Evolutionary conservation across 1,284 basidiomycete genomes (phyloP), one percentile per base, ranked within the genome.

Genomic region (Quambalaria eucalypti): DNA sequence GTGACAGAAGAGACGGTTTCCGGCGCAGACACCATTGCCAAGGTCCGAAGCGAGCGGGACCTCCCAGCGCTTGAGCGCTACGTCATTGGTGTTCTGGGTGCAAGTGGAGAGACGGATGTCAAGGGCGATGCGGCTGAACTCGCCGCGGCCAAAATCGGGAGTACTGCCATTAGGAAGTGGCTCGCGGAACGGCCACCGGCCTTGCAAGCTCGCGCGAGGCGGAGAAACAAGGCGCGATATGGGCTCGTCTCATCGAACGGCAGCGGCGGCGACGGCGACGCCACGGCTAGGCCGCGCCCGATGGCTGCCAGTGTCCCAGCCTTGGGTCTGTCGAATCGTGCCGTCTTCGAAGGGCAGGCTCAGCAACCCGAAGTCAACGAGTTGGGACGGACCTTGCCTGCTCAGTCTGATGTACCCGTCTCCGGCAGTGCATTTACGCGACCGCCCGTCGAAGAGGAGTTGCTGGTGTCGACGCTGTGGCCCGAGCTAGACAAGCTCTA

Each of bases 401-500:
- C 33, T 36, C 12, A 26, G 9, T 19, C 50, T 31, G 12, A 16
- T 25, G 7, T 25, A 25, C 14, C 40, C 28, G 29, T 56, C 44
- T n/a, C 55, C 23, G 16, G 31, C 31, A 8, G 21, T 9, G 26
- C 30, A 16, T 50, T 54, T 28, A 28, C 38, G 5, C 59, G 69
- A n/a, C 76, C 81, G 9, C 81, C 81, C 0, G 78, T 78, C 2
- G 81, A 82, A 61, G 81, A 81, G 54, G 78, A 81, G 76, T 81
- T 98, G 0, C 85, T 88, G 0, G 82, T 85, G 0, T 82, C 83
- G 12, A 97, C 93, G 0, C 81, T 98, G 0, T 99, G 95, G 95
- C 93, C 93, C 0, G 95, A 98, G 61, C 67, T 86, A 1, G 93
- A 98, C 71, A 99, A 98, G 1, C 83, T 99, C 19, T 93, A 97